Conservation (phyloP, 306 rosid genomes). For the Prunus persica region DNA sequence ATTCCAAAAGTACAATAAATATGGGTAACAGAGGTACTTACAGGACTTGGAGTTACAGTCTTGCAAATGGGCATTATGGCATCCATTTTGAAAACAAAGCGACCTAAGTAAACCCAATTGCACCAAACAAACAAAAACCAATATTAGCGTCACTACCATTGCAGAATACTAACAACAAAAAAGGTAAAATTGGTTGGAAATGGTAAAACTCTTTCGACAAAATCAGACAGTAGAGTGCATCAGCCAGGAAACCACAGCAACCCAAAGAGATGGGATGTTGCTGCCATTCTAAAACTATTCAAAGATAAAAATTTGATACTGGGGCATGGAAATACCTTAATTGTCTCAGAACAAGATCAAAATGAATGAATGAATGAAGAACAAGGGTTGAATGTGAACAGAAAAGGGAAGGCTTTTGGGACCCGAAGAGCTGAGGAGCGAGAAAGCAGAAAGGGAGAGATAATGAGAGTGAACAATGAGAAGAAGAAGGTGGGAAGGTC, state of each 20-base stretch:
- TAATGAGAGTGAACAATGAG: background rate
- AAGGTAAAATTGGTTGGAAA: background rate
- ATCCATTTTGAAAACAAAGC: slow-evolving; percentile 43
- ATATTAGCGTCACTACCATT: background rate
- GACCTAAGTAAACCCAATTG: slow-evolving; percentile 12
- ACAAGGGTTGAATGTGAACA: background rate
- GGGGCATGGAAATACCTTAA: background rate
- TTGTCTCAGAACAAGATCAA: background rate
- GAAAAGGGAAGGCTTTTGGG: background rate
- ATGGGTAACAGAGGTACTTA: slow-evolving; percentile 22
- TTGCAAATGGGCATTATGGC: slow-evolving; percentile 66
- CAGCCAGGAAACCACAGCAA: background rate
- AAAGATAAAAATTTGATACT: background rate
- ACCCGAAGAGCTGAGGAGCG: background rate
- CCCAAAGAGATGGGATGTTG: background rate
- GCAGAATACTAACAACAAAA: background rate
- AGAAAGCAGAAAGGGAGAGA: background rate
- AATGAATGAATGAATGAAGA: background rate
- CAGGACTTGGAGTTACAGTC: slow-evolving; percentile 50
- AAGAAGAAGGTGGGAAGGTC: background rate
- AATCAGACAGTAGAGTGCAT: background rate
- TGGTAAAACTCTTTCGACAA: background rate
- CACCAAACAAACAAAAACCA: background rate
- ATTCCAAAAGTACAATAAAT: background rate
- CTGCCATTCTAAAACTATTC: background rate